Percentiles rank a stretch among this genome's conserved stretches.
Conservation (phyloP, 345 rosid genomes). For the Aquilaria malaccensis region DNA sequence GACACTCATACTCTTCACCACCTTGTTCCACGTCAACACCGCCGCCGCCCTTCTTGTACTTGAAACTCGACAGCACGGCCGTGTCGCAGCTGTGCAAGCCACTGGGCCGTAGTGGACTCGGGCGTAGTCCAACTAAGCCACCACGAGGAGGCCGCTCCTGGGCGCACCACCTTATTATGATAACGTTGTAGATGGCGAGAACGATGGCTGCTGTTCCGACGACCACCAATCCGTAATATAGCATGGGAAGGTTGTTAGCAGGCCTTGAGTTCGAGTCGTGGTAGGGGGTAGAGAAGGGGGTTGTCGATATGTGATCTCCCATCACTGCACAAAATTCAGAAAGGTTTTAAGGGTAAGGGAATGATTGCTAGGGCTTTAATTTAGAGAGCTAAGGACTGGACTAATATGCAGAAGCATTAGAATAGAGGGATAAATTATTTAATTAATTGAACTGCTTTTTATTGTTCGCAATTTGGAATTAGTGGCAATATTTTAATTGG, state of each 20-base stretch:
- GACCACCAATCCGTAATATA: conserved; percentile 35
- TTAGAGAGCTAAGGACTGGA: too few species aligned
- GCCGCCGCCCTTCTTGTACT: conserved; percentile 14
- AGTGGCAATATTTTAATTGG: too few species aligned
- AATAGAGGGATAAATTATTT: too few species aligned
- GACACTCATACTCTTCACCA: conserved; percentile 6
- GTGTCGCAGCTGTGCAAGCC: neutral
- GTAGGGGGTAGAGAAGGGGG: conserved; percentile 6
- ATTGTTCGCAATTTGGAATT: too few species aligned
- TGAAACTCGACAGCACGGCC: conserved; percentile 15
- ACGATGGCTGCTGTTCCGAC: conserved; percentile 26
- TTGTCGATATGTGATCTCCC: conserved; percentile 5
- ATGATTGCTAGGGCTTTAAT: too few species aligned
- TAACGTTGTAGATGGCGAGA: conserved; percentile 26
- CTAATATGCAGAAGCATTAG: too few species aligned
- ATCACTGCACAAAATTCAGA: neutral
- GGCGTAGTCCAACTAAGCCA: neutral
- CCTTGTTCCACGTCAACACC: neutral
- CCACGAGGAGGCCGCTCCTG: neutral
- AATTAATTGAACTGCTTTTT: too few species aligned
- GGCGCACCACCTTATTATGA: conserved; percentile 24
- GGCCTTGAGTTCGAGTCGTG: neutral
- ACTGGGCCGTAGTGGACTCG: neutral
- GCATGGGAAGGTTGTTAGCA: conserved; percentile 25
- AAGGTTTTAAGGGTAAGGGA: too few species aligned